Conservation (phyloP, 1,139 yeast species). For the Protomyces gravidus region DNA sequence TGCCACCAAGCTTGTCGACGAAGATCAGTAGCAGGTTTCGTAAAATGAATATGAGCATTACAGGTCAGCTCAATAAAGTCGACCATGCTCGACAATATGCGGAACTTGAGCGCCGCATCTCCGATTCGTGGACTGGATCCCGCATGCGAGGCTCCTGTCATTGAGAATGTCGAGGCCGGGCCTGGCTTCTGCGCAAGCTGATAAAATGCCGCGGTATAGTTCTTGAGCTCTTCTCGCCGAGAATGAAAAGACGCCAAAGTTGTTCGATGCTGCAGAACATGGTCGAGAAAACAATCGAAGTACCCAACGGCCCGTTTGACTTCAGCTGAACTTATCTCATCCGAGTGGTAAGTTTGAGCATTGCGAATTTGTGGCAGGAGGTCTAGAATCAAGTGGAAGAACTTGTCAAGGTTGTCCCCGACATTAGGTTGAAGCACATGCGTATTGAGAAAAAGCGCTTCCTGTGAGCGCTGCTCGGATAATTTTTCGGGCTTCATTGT, state of each 20-base stretch:
- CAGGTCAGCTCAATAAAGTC: neutral
- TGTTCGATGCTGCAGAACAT: neutral
- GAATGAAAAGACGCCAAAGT: neutral
- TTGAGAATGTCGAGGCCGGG: neutral
- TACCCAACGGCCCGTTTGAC: conserved; percentile 73
- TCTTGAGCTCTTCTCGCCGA: neutral
- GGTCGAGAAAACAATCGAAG: conserved; percentile 47
- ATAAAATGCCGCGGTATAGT: conserved; percentile 40
- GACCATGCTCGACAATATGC: neutral
- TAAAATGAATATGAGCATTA: neutral
- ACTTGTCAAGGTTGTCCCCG: conserved; percentile 46
- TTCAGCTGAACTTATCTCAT: conserved; percentile 72
- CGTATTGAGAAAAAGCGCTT: conserved; percentile 52
- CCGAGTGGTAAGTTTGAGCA: conserved; percentile 54
- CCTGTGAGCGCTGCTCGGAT: conserved; percentile 58
- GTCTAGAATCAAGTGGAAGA: conserved; percentile 69
- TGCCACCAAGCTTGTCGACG: too few species aligned
- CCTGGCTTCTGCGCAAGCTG: conserved; percentile 40
- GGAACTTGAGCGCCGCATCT: too few species aligned
- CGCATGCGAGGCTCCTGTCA: neutral
- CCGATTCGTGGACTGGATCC: too few species aligned
- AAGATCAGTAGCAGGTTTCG: too few species aligned
- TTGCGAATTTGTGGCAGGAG: conserved; percentile 73
- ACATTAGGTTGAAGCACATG: neutral
- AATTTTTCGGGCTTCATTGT: conserved; percentile 62